These are phyloP conservation scores for Trichomonas tenax DNA, from an alignment of 208 protist genomes.

Conservation along the genomic window DNA sequence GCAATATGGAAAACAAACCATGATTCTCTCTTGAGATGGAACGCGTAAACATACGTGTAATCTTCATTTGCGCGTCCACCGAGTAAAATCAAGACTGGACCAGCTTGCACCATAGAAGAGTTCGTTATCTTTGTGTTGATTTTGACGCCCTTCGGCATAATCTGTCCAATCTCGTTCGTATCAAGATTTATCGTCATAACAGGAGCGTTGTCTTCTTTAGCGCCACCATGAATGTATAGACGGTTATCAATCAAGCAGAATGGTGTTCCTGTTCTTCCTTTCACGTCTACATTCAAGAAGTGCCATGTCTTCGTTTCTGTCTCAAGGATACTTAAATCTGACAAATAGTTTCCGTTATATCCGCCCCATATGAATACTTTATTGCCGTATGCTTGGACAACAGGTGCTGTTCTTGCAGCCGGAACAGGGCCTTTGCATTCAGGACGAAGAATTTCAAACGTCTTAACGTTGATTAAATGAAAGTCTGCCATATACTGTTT, in stretches of 20 bases:
- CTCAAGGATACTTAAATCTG: background rate
- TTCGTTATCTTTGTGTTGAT: background rate
- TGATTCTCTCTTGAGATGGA: background rate
- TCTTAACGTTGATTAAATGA: background rate
- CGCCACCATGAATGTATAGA: background rate
- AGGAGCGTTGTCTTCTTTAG: background rate
- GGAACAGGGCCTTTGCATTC: background rate
- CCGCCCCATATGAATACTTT: background rate
- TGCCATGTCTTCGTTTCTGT: background rate
- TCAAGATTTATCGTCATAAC: background rate
- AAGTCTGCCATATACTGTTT: background rate
- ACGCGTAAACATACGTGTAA: background rate
- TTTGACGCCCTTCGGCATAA: background rate
- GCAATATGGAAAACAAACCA: background rate
- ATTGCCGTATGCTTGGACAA: background rate
- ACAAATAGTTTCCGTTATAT: background rate
- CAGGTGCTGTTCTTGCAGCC: background rate
- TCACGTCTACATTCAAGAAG: background rate
- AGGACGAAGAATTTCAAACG: background rate
- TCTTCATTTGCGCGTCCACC: background rate
- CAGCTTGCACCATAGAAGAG: background rate
- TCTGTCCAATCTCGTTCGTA: background rate
- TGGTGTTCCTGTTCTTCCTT: background rate
- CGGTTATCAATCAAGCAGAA: background rate
- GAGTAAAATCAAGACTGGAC: background rate